Base-by-base conservation (phyloP, 108 stramenopile genomes). In the Nannochloropsis gaditana region DNA sequence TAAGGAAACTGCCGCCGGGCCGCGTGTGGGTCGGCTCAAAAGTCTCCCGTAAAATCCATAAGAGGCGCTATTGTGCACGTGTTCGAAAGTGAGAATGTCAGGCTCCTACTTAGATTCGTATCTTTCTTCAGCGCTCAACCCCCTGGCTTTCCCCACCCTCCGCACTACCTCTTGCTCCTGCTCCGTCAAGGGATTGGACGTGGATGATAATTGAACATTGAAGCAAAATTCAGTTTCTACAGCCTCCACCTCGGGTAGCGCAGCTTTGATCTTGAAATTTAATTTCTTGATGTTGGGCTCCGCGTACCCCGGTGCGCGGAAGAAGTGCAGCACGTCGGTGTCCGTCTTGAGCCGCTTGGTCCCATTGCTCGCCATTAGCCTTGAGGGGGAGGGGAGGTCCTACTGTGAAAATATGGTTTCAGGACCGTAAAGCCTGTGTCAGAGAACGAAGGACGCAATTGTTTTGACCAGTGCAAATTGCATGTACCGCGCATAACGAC, bases 21-120 rank as follows among this genome's bases (percentile, higher is more conserved):
- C 59, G 1, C 85, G 50, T 92, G 84, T 88, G 94, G 9, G 90
- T 90, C 43, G 88, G 90, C 45, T 96, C 95, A 85, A 95, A 97
- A 11, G 97, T 97, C 91, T 97, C 97, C 8, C 93, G 86, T 42
- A 97, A 86, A 11, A 97, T 92, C 97, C 97, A 97, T 84, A 94
- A 93, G 44, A 97, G 89, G 79, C 19, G 47, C 85, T 11, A 79
- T 59, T 44, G 85, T 82, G 9, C 21, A 84, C 19, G 84, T 59
- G 81, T 79, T 85, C 47, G 85, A 31, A 31, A 31, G 31, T 31
- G 31, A 31, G 31, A 31, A 31, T 0, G 31, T 31, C 31, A 31
- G 31, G 31, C 31, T 31, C 31, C 31, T 31, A 1, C 31, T 31
- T 31, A 31, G 31, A 31, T 31, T 1, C 31, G 31, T 31, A 31